These are phyloP conservation scores for Apiospora pterosperma DNA, from an alignment of 2,329 filamentous ascomycete species.

Conservation along the genomic window DNA sequence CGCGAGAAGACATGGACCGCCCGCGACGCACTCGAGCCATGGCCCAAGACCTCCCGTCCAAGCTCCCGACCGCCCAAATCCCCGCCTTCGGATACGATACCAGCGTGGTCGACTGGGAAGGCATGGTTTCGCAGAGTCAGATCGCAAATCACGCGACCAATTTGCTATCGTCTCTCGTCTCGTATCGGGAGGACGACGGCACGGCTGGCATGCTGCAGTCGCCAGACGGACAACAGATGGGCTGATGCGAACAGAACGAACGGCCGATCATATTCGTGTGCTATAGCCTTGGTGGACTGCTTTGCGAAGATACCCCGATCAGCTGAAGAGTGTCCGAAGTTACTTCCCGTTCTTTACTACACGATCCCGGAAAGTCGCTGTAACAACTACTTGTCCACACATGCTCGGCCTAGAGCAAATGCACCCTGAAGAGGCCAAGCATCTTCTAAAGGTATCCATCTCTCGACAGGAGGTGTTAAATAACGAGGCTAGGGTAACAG, in stretches of 20 bases:
- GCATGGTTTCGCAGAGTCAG: constrained; percentile 19
- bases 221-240: neutral
- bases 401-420: too few relatives aligned
- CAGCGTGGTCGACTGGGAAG: constrained; percentile 17
- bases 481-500: too few relatives aligned
- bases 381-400: too few relatives aligned
- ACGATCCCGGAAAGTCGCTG: too few relatives aligned
- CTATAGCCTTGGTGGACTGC: constrained; percentile 37
- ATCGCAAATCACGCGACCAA: constrained; percentile 27
- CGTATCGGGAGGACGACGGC: constrained; percentile 15
- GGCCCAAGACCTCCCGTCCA: constrained; percentile 29
- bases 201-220: constrained; percentile 7
- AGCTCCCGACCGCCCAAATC: constrained; percentile 28
- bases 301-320: constrained; percentile 36
- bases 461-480: too few relatives aligned
- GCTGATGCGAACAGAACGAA: constrained; percentile 1
- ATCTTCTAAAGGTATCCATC: too few relatives aligned
- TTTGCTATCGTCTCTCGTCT: constrained; percentile 24
- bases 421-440: too few relatives aligned
- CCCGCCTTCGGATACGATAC: constrained; percentile 38
- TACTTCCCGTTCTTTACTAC: too few relatives aligned
- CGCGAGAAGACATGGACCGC: constrained; percentile 36
- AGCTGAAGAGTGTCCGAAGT: too few relatives aligned
- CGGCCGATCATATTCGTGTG: constrained; percentile 32
- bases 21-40: constrained; percentile 21